These are phyloP conservation scores for Theobroma grandiflorum DNA, from an alignment of 441 rosid species.

Conservation along the genomic window DNA sequence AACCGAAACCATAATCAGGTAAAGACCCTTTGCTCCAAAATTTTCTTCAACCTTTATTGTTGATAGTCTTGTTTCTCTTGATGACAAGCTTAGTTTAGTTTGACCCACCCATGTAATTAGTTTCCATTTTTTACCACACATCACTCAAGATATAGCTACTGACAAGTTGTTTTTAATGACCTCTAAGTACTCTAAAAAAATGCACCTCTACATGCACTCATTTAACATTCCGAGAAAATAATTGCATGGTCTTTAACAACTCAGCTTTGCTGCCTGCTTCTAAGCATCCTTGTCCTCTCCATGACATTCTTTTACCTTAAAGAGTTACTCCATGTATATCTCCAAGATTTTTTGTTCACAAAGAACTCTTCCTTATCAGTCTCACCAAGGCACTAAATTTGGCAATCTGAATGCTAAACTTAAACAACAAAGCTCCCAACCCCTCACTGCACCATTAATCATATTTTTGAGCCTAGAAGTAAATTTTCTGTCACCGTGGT, in stretches of 20 bases:
- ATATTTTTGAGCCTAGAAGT: background rate
- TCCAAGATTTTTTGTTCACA: background rate
- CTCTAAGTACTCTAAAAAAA: background rate
- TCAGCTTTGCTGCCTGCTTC: background rate
- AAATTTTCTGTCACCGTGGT: background rate
- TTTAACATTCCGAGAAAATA: background rate
- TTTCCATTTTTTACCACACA: background rate
- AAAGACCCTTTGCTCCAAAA: background rate
- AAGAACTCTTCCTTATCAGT: background rate
- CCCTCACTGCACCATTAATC: background rate
- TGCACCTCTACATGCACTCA: background rate
- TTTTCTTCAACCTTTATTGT: background rate
- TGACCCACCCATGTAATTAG: background rate
- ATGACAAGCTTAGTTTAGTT: background rate
- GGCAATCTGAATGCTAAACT: background rate
- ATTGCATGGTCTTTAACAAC: background rate
- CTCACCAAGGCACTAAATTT: background rate
- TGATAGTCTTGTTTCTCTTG: background rate
- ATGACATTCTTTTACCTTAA: background rate
- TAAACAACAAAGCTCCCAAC: background rate
- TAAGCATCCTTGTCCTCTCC: background rate
- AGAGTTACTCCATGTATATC: background rate
- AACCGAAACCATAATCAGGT: background rate
- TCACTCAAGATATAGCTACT: background rate
- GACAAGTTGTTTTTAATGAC: background rate